Evolutionary conservation across 2,329 filamentous ascomycete genomes (phyloP), one percentile per base, ranked within the genome.

Genomic region (Alternaria conjuncta): DNA sequence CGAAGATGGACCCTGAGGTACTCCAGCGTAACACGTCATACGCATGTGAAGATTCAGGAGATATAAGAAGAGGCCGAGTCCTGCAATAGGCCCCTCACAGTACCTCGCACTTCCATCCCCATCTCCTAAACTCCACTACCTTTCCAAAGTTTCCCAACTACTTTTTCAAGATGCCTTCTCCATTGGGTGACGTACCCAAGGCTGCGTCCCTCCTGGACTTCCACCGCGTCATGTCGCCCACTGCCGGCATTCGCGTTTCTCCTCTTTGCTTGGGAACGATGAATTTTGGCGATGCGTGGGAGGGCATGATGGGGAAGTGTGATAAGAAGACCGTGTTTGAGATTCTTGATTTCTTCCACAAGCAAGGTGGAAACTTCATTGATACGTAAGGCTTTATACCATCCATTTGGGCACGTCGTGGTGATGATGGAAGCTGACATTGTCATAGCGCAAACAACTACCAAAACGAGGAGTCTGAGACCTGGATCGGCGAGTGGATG

Each of bases 221-320:
- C 69, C 85, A 87, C 71, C 82, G 85, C 20, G 77, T 86, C 15
- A 81, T 88, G 6, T 81, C 85, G 4, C 83, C 85, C 7, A 81
- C 81, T 1, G 86, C 85, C 0, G 84, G 82, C 18, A 80, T 87
- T 13, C 82, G 84, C 50, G 86, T 87, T 15, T 85, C 82, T 23
- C 85, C 86, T 32, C 74, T 87, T 72, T 87, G 85, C 57, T 78
- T 87, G 1, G 86, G 85, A 21, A 81, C 82, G 1, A 87, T 87
- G 85, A 87, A 84, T 71, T 86, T 87, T 67, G 85, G 85, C 15
- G 80, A 84, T 36, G 81, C 82, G 6, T 86, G 84, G 85, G 67
- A 74, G 51, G 66, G 67, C 1, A 49, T 67, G 36, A 76, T 83
- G 74, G 84, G 83, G 9, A 79, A 82, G 60, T 82, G 81, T 58